A percentile compares a stretch with the other conserved stretches of the same genome.
Evolutionary conservation across 306 rosid species (phyloP).

Genomic region (Casuarina equisetifolia): DNA sequence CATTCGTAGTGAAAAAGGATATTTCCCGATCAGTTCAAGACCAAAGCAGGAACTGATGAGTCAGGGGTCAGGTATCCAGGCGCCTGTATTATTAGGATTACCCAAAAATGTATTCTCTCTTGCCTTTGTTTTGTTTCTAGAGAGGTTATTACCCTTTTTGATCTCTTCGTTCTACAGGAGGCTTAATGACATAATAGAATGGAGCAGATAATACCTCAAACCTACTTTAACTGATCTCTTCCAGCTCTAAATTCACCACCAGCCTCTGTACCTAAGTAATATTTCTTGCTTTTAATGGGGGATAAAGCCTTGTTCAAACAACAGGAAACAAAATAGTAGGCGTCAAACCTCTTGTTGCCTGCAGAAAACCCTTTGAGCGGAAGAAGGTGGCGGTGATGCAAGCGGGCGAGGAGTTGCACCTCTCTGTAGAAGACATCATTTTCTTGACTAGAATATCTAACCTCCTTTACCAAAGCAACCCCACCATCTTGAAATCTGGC

Average conservation of each 20-base stretch:
- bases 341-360: constrained; percentile 60
- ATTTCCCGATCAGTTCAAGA: neutral
- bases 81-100: neutral
- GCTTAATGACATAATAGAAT: neutral
- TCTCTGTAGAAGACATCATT: constrained; percentile 55
- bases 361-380: constrained; percentile 71
- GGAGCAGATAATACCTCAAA: neutral
- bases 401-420: constrained; percentile 74
- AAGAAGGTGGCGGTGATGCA: constrained; percentile 95
- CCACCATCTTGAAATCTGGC: constrained; percentile 70
- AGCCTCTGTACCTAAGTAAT: neutral
- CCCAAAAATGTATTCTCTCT: neutral
- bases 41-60: neutral
- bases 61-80: neutral
- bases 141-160: neutral
- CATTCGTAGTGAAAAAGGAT: neutral
- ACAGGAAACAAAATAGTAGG: constrained; percentile 9
- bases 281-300: neutral
- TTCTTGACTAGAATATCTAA: constrained; percentile 44
- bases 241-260: neutral
- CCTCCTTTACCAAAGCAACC: constrained; percentile 70
- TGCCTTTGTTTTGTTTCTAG: neutral
- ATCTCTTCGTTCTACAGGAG: neutral
- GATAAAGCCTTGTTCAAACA: neutral
- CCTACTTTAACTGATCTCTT: neutral